Evolutionary conservation across 306 rosid genomes (phyloP).

Genomic region (Canavalia gladiata): DNA sequence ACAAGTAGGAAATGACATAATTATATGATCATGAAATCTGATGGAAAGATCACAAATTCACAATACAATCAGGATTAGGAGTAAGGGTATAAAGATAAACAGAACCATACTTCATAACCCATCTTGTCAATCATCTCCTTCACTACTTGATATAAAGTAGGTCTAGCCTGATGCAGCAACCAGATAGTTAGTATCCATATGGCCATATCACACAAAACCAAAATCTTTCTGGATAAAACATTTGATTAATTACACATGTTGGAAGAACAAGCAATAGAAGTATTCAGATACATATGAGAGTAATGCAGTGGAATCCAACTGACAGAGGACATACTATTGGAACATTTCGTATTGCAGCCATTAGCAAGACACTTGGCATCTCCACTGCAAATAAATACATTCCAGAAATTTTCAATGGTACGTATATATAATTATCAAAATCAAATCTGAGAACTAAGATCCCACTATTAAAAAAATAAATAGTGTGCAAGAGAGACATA

Average conservation of each 20-base stretch:
- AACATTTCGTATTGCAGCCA: slow-evolving; percentile 97
- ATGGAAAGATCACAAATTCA: slow-evolving; percentile 21
- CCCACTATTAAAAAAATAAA: slow-evolving; percentile 16
- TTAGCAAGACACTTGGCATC: slow-evolving; percentile 90
- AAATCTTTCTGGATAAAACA: neutral
- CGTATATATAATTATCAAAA: slow-evolving; percentile 33
- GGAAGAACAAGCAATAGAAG: slow-evolving; percentile 4
- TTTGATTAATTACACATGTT: slow-evolving; percentile 17
- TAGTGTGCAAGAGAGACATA: slow-evolving; percentile 56
- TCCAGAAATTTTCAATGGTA: slow-evolving; percentile 41
- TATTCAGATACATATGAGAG: neutral
- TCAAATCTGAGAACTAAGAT: slow-evolving; percentile 11
- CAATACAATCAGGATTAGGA: slow-evolving; percentile 34
- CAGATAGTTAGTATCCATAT: slow-evolving; percentile 37
- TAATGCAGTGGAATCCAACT: slow-evolving; percentile 30
- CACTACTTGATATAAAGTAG: slow-evolving; percentile 94
- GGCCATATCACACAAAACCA: slow-evolving; percentile 33
- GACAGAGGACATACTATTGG: slow-evolving; percentile 71
- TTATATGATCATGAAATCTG: slow-evolving; percentile 14
- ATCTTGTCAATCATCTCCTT: slow-evolving; percentile 93
- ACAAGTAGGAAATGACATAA: slow-evolving; percentile 39
- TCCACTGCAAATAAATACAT: slow-evolving; percentile 78
- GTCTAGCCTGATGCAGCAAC: slow-evolving; percentile 80
- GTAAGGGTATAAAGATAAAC: slow-evolving; percentile 25
- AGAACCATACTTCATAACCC: slow-evolving; percentile 87